Conservation (phyloP, 169 alveolate genomes). For the Babesia bigemina region DNA sequence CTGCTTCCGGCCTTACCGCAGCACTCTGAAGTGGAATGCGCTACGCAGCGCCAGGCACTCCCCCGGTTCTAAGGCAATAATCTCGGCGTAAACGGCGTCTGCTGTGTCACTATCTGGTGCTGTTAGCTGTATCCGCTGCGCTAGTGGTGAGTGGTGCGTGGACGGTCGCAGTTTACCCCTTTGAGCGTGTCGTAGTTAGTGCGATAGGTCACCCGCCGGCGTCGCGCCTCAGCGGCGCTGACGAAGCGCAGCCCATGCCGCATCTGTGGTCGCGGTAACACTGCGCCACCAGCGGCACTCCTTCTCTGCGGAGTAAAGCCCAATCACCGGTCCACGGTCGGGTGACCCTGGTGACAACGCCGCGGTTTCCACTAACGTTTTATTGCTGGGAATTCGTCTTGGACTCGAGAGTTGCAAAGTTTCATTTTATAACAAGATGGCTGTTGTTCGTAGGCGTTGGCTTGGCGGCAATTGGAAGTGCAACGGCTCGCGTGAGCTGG, state of each 20-base stretch:
- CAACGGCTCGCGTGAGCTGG: conserved; percentile 48
- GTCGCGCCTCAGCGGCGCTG: conserved; percentile 18
- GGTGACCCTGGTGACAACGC: too few relatives aligned
- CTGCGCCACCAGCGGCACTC: not conserved
- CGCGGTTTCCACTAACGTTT: too few relatives aligned
- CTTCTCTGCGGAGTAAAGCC: not conserved
- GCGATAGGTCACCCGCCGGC: conserved; percentile 22
- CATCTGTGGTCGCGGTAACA: conserved; percentile 1
- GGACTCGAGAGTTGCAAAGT: not conserved
- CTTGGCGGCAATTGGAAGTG: conserved; percentile 73
- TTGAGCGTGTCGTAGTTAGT: not conserved
- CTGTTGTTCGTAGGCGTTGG: conserved; percentile 39
- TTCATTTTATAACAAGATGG: conserved; percentile 8
- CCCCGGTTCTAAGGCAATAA: conserved; percentile 46
- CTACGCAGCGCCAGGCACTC: conserved; percentile 40
- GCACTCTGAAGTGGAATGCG: conserved; percentile 50
- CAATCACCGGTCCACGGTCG: too few relatives aligned
- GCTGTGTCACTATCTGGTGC: not conserved
- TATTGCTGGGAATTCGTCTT: too few relatives aligned
- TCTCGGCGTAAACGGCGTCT: conserved; percentile 5
- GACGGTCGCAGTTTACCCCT: conserved; percentile 1
- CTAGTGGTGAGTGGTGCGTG: not conserved
- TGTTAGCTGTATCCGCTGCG: conserved; percentile 14
- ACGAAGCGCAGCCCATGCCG: not conserved
- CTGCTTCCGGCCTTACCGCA: conserved; percentile 22